Evolutionary conservation across 208 protist species (phyloP).

Genomic region (Sergeia podlipaevii): DNA sequence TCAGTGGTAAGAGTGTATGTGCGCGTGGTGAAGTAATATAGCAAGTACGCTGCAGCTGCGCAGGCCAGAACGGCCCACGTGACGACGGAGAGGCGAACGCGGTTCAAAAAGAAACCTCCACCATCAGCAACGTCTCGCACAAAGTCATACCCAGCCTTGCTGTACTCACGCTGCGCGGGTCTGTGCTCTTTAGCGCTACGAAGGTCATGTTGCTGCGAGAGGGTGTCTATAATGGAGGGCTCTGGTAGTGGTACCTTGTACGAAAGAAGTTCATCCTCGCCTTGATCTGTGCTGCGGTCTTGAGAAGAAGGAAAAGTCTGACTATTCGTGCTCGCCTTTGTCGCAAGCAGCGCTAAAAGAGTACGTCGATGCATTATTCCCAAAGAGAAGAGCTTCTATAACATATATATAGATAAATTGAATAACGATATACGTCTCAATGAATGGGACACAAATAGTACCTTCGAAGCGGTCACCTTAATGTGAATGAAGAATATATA

Average conservation of each 20-base stretch:
- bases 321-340: no score
- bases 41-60: conserved; percentile 14
- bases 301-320: no score
- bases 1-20: conserved; percentile 65
- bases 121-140: conserved; percentile 48
- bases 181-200: neutral
- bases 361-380: no score
- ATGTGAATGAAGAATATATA: no score
- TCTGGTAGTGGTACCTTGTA: neutral
- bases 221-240: neutral
- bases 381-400: no score
- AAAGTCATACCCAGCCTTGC: conserved; percentile 34
- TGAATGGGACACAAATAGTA: no score
- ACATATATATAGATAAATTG: no score
- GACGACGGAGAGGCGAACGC: conserved; percentile 6
- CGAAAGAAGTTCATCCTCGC: neutral
- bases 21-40: conserved; percentile 63
- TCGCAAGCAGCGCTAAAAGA: no score
- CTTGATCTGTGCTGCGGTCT: no score
- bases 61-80: conserved; percentile 24
- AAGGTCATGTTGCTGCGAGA: neutral
- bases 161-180: no score
- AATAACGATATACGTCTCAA: no score
- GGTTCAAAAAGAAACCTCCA: neutral
- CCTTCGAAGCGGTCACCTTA: no score